Conservation (phyloP, 192 early-diverging fungal species). For the Pilobolus umbonatus region DNA sequence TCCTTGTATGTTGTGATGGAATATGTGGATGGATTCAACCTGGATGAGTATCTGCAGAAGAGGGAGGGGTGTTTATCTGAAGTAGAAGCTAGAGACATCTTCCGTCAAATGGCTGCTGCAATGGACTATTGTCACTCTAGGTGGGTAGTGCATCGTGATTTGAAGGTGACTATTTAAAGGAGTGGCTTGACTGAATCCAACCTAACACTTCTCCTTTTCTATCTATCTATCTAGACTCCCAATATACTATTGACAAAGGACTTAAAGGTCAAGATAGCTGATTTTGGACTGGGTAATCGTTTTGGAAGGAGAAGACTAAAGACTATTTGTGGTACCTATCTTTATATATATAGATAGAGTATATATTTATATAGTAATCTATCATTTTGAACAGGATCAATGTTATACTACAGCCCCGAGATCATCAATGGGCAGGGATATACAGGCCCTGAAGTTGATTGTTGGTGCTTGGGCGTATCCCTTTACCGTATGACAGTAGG, state of each 20-base stretch:
- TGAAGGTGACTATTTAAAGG: conserved; percentile 64
- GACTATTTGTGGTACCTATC: conserved; percentile 76
- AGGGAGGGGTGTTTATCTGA: conserved; percentile 70
- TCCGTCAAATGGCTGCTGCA: conserved; percentile 75
- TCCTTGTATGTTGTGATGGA: conserved; percentile 85
- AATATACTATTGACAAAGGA: conserved; percentile 80
- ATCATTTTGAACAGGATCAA: conserved; percentile 65
- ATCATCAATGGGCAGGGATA: conserved; percentile 88
- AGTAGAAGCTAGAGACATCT: conserved; percentile 74
- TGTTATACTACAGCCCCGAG: conserved; percentile 86
- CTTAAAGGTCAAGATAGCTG: conserved; percentile 75
- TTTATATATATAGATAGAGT: neutral
- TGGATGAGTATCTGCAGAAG: conserved; percentile 78
- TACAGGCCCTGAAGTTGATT: conserved; percentile 89
- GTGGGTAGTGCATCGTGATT: conserved; percentile 74
- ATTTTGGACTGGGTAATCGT: conserved; percentile 87
- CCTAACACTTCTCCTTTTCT: neutral
- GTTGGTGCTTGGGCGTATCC: conserved; percentile 91
- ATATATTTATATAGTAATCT: conserved; percentile 16
- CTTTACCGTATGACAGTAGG: conserved; percentile 75
- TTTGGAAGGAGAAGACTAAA: conserved; percentile 66
- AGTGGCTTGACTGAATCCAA: neutral
- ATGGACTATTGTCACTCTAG: conserved; percentile 69
- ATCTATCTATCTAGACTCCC: conserved; percentile 35
- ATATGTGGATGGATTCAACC: conserved; percentile 76